Evolutionary conservation across 2,329 filamentous ascomycete genomes (phyloP), one percentile per base, ranked within the genome.

Genomic region (Pseudogymnoascus sp.): DNA sequence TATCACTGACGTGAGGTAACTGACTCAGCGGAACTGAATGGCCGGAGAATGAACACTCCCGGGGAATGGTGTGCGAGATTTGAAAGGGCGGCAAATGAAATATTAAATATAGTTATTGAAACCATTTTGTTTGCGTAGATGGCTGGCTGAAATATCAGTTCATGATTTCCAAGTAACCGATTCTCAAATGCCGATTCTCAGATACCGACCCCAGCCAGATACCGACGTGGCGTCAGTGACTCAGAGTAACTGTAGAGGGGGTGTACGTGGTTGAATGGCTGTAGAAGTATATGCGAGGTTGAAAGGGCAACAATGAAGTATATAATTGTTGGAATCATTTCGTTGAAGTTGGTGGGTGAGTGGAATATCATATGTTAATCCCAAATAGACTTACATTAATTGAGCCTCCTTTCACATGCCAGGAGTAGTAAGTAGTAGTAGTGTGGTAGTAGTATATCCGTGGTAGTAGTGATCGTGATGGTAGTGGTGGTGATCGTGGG

Each of bases 351-450:
- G 7, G n/a, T 10, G 21, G 13, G 21, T 46, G 42, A 15, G 2
- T 50, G 3, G 15, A 29, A 5, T 50, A 50, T 50, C 44, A 50
- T 50, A 50, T 15, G 23, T 50, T 21, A 50, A 29, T 50, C 13
- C 7, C 23, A 50, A 17, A 29, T 50, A 7, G 4, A n/a, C 7
- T 5, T 44, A 23, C 13, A 53, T 31, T 29, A 29, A 31, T 31
- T 56, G 50, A 56, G 50, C 50, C 50, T 56, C 50, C 50, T 56
- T 56, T 56, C 29, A 56, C 50, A 56, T 56, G 50, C 50, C 29
- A 56, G 42, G 7, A 17, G 23, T n/a, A 7, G 40, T 21, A 5
- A 2, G 44, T 10, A n/a, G 13, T 21, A 23, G 23, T 26, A 26
- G 6, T 46, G 21, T 46, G 2, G 40, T 46, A 5, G 21, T 46